Percentiles rank a stretch among this genome's conserved stretches.
These are phyloP conservation scores for Euclidium syriacum DNA, from an alignment of 345 rosid genomes.

Conservation along the genomic window DNA sequence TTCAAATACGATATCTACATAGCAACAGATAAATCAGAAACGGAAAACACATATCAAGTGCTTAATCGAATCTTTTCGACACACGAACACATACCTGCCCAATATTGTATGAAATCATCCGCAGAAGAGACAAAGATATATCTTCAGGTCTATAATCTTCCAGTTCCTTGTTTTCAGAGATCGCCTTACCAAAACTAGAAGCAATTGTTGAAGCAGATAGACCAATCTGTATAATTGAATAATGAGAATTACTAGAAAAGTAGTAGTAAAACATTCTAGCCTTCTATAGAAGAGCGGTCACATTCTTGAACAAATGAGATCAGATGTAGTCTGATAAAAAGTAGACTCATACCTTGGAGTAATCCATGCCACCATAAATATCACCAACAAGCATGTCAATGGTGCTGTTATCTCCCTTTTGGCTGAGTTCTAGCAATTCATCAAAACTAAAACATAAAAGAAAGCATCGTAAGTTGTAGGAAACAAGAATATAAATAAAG, in stretches of 20 bases:
- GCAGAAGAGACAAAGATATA: conserved; percentile 89
- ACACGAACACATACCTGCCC: conserved; percentile 64
- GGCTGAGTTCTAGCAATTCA: conserved; percentile 93
- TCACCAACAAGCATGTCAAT: conserved; percentile 99
- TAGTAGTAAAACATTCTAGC: neutral
- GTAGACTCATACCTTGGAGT: conserved; percentile 59
- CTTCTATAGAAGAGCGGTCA: neutral
- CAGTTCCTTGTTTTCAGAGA: conserved; percentile 89
- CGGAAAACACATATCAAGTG: neutral
- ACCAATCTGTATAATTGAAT: conserved; percentile 55
- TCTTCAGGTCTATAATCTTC: conserved; percentile 94
- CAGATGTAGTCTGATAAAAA: neutral
- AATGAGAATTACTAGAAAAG: conserved; percentile 2
- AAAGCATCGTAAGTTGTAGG: conserved; percentile 1
- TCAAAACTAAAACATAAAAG: conserved; percentile 59
- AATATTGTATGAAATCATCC: conserved; percentile 97
- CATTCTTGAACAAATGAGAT: neutral
- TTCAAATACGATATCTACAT: conserved; percentile 82
- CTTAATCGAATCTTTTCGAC: neutral
- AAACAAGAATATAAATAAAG: neutral
- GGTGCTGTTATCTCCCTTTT: conserved; percentile 86
- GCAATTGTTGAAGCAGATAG: conserved; percentile 98
- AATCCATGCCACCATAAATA: conserved; percentile 96
- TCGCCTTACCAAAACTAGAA: conserved; percentile 96
- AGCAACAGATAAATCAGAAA: conserved; percentile 21